Conservation (phyloP, 257 asterid species). For the Solanum chmielewskii region DNA sequence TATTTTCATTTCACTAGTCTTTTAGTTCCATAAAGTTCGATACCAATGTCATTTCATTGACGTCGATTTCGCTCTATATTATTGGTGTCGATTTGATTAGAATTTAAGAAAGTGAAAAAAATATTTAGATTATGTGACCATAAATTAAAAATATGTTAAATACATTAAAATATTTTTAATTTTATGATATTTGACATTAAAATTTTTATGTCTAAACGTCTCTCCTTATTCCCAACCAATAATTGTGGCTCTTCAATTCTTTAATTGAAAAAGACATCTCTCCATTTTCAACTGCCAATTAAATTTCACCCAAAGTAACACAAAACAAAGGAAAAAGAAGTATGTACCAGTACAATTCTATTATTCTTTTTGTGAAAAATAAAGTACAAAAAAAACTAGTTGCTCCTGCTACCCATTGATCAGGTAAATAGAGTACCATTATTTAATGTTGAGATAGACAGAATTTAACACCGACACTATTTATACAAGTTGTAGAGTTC, state of each 20-base stretch:
- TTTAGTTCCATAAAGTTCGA: too few relatives aligned
- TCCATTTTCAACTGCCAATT: neutral
- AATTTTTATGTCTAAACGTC: neutral
- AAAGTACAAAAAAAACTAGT: neutral
- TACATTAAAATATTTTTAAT: too few relatives aligned
- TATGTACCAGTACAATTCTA: neutral
- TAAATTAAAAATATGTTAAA: too few relatives aligned
- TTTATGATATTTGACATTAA: too few relatives aligned
- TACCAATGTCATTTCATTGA: too few relatives aligned
- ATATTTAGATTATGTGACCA: neutral
- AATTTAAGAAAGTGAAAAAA: too few relatives aligned
- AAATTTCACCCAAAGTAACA: neutral
- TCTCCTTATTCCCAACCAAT: neutral
- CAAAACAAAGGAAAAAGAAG: neutral
- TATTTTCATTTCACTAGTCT: too few relatives aligned
- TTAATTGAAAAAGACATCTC: neutral
- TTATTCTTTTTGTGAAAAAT: neutral
- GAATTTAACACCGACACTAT: neutral
- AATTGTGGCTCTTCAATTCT: neutral
- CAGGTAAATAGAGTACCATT: neutral
- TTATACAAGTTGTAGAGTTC: neutral
- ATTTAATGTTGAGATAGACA: neutral
- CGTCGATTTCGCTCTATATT: too few relatives aligned
- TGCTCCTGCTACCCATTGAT: neutral
- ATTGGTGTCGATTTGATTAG: neutral